Conservation (phyloP, 768 basidiomycete genomes). For the Pleurotus salmoneostramineus region DNA sequence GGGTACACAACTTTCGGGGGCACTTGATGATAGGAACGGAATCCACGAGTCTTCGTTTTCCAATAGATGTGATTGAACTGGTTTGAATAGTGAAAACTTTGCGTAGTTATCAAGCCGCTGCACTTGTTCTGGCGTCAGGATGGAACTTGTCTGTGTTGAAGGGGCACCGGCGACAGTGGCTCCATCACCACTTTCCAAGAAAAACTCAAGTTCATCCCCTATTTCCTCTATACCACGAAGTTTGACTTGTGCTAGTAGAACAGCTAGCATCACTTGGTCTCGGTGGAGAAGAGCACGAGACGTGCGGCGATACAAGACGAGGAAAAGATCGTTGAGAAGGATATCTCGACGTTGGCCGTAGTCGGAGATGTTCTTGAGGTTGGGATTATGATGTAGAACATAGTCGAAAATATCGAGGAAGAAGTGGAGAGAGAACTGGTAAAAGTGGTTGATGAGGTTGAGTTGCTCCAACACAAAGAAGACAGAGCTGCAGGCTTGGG, state of each 20-base stretch:
- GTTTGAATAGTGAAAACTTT: slow-evolving; percentile 72
- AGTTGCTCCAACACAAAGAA: slow-evolving; percentile 98
- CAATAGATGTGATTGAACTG: slow-evolving; percentile 59
- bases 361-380: slow-evolving; percentile 77
- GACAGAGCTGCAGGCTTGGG: slow-evolving; percentile 93
- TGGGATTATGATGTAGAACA: slow-evolving; percentile 88
- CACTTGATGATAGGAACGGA: slow-evolving; percentile 60
- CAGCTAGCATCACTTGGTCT: slow-evolving; percentile 88
- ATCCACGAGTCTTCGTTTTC: slow-evolving; percentile 68
- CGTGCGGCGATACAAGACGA: slow-evolving; percentile 83
- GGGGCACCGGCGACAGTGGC: slow-evolving; percentile 32
- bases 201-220: slow-evolving; percentile 81
- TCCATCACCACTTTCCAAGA: slow-evolving; percentile 85
- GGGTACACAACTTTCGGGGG: slow-evolving; percentile 71
- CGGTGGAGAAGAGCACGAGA: slow-evolving; percentile 86
- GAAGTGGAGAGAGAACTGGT: slow-evolving; percentile 96
- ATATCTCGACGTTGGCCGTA: slow-evolving; percentile 71
- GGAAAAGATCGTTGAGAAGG: slow-evolving; percentile 84
- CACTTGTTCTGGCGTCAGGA: slow-evolving; percentile 66
- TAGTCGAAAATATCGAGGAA: slow-evolving; percentile 99
- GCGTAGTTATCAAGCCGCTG: slow-evolving; percentile 68
- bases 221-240: slow-evolving; percentile 77
- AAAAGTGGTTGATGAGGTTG: slow-evolving; percentile 93
- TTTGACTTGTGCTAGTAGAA: slow-evolving; percentile 88
- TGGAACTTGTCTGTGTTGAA: slow-evolving; percentile 28